These are phyloP conservation scores for Apophysomyces variabilis DNA, from an alignment of 371 early-diverging fungal genomes.

Conservation along the genomic window DNA sequence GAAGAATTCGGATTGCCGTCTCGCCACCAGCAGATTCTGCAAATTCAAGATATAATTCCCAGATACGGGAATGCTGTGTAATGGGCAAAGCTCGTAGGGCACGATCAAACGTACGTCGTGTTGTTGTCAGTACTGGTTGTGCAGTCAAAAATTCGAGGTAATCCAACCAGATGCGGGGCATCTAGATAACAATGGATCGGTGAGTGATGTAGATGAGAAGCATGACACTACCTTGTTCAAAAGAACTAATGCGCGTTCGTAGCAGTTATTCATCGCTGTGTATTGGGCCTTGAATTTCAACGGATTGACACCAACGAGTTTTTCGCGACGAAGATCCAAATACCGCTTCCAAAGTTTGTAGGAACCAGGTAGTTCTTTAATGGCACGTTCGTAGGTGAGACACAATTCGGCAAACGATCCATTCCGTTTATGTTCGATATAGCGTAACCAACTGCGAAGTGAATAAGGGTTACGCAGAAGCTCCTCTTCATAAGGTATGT, in stretches of 20 bases:
- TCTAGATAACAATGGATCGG: slow-evolving; percentile 38
- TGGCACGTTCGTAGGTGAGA: slow-evolving; percentile 87
- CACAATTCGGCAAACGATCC: slow-evolving; percentile 51
- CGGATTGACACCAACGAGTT: slow-evolving; percentile 56
- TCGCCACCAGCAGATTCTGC: slow-evolving; percentile 82
- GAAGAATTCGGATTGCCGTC: slow-evolving; percentile 79
- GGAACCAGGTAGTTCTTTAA: slow-evolving; percentile 87
- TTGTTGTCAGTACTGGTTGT: slow-evolving; percentile 74
- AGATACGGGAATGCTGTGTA: slow-evolving; percentile 91
- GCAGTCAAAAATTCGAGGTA: slow-evolving; percentile 75
- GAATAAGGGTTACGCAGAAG: slow-evolving; percentile 83
- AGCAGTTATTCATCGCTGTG: slow-evolving; percentile 71
- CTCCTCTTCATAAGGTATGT: slow-evolving; percentile 91
- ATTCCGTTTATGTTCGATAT: slow-evolving; percentile 83
- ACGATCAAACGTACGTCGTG: slow-evolving; percentile 88
- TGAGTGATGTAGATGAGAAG: neutral
- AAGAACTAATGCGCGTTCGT: slow-evolving; percentile 85
- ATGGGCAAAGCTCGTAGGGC: slow-evolving; percentile 91
- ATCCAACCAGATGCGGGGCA: slow-evolving; percentile 85
- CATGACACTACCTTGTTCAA: slow-evolving; percentile 70
- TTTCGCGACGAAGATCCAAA: slow-evolving; percentile 72
- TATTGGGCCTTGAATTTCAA: slow-evolving; percentile 60
- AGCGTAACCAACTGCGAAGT: slow-evolving; percentile 87
- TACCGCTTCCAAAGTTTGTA: slow-evolving; percentile 96
- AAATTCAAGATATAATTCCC: slow-evolving; percentile 87